Evolutionary conservation across 148 eudicot genomes (phyloP), one percentile per base, ranked within the genome.

Genomic region (Fallopia convolvulus): DNA sequence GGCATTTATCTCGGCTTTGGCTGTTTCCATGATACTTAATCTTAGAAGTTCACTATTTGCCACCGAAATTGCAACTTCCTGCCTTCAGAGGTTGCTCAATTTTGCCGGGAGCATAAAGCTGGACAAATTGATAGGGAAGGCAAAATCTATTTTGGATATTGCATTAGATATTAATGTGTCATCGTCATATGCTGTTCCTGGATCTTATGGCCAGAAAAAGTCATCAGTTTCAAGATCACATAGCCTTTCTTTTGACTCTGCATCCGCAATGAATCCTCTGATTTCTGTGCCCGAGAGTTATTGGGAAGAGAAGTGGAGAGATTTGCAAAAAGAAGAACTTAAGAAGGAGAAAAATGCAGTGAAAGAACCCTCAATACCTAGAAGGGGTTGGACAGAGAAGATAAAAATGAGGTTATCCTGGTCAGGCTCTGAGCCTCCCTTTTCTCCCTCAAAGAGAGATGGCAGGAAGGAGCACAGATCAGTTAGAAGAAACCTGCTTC

Each of bases 261-360:
- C 72, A 83, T 84, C 88, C 71, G 84, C 86, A 2, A 80, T 75
- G 82, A 79, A 86, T 55, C 89, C 90, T 21, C 66, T 87, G 49
- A 81, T 78, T 78, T 70, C 76, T 42, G 85, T 91, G 41, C 97
- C 97, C 53, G 97, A 92, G 82, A 95, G 93, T 77, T 95, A 95
- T 75, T 95, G 99, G 99, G 99, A 95, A 84, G 97, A 91, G 76
- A 91, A 93, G 78, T 95, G 99, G 99, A 86, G 99, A 82, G 90
- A 84, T 87, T 52, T 86, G 70, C 90, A 90, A 74, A 89, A 87
- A 81, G 97, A 84, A 87, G 88, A 91, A 85, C 74, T 79, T 42
- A 85, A 83, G 80, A 81, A 87, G 80, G 87, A 39, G 52, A 84
- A 39, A 39, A 68, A 32, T 75, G 55, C 78, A 21, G 76, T 78